Conservation (phyloP, 139 green algal species). For the Asterochloris erici region DNA sequence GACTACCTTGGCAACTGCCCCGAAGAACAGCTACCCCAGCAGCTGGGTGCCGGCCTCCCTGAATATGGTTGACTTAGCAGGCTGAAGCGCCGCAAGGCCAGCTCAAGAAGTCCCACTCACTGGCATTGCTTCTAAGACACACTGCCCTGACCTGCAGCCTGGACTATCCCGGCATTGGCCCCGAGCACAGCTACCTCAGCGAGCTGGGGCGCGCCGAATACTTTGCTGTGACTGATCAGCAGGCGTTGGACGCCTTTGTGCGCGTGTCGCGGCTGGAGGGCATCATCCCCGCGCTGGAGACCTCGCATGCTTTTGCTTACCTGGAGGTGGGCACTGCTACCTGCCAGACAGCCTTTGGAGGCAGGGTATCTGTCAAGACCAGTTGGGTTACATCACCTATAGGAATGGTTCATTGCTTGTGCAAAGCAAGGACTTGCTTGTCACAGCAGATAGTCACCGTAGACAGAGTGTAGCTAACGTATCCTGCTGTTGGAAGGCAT, state of each 20-base stretch:
- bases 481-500: background rate
- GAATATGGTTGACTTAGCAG: no score
- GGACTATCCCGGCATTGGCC: conserved; percentile 97
- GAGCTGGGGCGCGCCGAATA: conserved; percentile 94
- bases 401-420: background rate
- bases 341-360: background rate
- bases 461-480: background rate
- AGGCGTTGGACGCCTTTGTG: conserved; percentile 84
- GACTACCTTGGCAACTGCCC: no score
- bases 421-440: background rate
- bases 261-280: conserved; percentile 83
- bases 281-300: conserved; percentile 98
- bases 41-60: no score
- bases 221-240: conserved; percentile 86
- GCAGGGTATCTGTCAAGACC: background rate
- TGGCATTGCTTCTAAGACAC: no score
- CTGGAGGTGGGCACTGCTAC: conserved; percentile 50
- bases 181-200: conserved; percentile 98
- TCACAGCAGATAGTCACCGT: background rate
- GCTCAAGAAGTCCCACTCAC: no score
- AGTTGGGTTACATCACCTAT: background rate
- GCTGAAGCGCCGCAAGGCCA: no score
- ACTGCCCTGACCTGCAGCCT: conserved; percentile 61
- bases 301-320: conserved; percentile 93
- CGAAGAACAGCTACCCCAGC: no score